A percentile compares a stretch with the other conserved stretches of the same genome.
Conservation (phyloP, 108 stramenopile species). For the Skeletonema potamos region DNA sequence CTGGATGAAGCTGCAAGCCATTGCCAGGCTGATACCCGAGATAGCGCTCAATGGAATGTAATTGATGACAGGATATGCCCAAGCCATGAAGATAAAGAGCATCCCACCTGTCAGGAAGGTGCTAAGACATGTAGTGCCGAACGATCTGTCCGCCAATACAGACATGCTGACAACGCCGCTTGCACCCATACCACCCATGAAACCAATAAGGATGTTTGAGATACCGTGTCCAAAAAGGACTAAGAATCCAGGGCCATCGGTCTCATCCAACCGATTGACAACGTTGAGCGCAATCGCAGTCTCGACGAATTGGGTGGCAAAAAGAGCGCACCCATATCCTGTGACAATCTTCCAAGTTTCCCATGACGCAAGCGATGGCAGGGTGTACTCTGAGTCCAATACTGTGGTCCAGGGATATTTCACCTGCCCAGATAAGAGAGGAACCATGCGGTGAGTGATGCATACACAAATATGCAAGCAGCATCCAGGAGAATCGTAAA, state of each 20-base stretch:
- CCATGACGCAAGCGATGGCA: conserved; percentile 35
- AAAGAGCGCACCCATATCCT: conserved; percentile 39
- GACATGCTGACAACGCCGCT: conserved; percentile 35
- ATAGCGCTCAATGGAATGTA: conserved; percentile 44
- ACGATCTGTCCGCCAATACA: conserved; percentile 42
- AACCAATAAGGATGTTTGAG: conserved; percentile 36
- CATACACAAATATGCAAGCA: not conserved
- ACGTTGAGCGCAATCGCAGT: conserved; percentile 46
- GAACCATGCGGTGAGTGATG: not conserved
- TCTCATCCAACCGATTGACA: conserved; percentile 41
- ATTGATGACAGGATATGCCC: conserved; percentile 44
- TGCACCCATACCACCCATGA: conserved; percentile 51
- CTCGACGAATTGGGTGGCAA: conserved; percentile 40
- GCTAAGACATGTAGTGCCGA: conserved; percentile 42
- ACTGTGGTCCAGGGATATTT: conserved; percentile 24
- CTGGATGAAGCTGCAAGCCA: conserved; percentile 43
- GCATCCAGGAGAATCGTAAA: not conserved
- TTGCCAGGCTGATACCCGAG: conserved; percentile 32
- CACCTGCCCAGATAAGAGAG: conserved; percentile 12
- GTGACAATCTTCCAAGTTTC: conserved; percentile 41
- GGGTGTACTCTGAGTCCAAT: conserved; percentile 18
- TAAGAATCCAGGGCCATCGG: conserved; percentile 35
- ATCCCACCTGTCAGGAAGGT: conserved; percentile 36
- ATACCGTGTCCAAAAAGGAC: conserved; percentile 40
- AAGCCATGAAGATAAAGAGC: conserved; percentile 26